Evolutionary conservation across 495 filamentous ascomycete species (phyloP).

Genomic region (Delitschia confertaspora): DNA sequence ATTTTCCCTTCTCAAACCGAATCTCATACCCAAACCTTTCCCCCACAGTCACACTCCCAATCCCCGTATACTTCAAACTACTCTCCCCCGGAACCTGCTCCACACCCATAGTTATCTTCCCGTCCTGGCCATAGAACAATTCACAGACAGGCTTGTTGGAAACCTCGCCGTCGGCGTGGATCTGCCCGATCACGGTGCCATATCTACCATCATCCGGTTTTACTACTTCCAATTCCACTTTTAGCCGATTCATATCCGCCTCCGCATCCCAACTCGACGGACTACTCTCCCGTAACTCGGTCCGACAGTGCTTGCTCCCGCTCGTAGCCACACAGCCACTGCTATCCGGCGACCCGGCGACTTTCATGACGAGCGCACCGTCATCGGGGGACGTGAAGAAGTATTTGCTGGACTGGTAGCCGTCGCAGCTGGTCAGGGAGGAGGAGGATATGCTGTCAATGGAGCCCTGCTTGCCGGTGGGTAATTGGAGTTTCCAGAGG

Average conservation of each 20-base stretch:
- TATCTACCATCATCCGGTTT: slow-evolving; percentile 29
- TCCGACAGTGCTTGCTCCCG: slow-evolving; percentile 38
- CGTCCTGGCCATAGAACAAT: slow-evolving; percentile 32
- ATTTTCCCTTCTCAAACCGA: slow-evolving; percentile 28
- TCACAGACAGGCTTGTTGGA: slow-evolving; percentile 36
- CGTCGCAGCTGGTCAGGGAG: slow-evolving; percentile 33
- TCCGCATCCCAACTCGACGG: slow-evolving; percentile 31
- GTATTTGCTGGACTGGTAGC: slow-evolving; percentile 31
- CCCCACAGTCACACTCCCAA: slow-evolving; percentile 30
- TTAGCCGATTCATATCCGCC: slow-evolving; percentile 30
- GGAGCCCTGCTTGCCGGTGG: slow-evolving; percentile 29
- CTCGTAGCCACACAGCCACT: slow-evolving; percentile 35
- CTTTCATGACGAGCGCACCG: slow-evolving; percentile 35
- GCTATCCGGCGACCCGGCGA: slow-evolving; percentile 23
- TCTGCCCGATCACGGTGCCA: slow-evolving; percentile 37
- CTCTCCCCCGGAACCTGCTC: slow-evolving; percentile 27
- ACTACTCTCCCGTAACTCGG: slow-evolving; percentile 34
- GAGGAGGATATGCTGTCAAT: slow-evolving; percentile 27
- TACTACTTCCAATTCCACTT: slow-evolving; percentile 25
- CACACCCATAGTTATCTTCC: slow-evolving; percentile 33
- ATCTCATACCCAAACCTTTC: slow-evolving; percentile 35
- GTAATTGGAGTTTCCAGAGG: slow-evolving; percentile 30
- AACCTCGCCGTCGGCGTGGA: slow-evolving; percentile 30
- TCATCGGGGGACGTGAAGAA: slow-evolving; percentile 35
- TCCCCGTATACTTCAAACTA: slow-evolving; percentile 23